Evolutionary conservation across 495 filamentous ascomycete genomes (phyloP).

Genomic region (Penicillium robsamsonii): DNA sequence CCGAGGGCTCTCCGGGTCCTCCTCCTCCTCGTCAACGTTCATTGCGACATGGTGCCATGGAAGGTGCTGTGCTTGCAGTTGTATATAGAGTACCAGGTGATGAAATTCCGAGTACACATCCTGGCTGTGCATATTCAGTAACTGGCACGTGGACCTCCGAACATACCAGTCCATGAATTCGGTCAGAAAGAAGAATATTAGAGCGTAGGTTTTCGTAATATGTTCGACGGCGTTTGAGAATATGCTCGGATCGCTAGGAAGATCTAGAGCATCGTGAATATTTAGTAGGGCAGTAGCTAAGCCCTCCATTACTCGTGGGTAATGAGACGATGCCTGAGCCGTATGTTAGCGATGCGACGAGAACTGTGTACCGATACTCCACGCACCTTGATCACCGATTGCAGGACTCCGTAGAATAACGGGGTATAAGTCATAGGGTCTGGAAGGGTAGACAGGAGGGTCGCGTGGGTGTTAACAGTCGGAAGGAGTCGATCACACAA

Average conservation of each 20-base stretch:
- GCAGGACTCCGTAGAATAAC: constrained; percentile 46
- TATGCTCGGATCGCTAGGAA: constrained; percentile 19
- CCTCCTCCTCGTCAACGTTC: constrained; percentile 33
- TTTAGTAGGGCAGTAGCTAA: constrained; percentile 41
- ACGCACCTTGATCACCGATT: constrained; percentile 47
- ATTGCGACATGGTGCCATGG: constrained; percentile 22
- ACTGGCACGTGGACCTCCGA: constrained; percentile 38
- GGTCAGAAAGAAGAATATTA: constrained; percentile 47
- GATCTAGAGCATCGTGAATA: constrained; percentile 40
- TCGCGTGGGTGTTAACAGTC: constrained; percentile 38
- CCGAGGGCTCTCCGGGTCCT: constrained; percentile 24
- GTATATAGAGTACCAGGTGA: constrained; percentile 41
- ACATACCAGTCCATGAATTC: constrained; percentile 51
- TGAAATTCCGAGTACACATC: constrained; percentile 44
- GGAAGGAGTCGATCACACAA: constrained; percentile 39
- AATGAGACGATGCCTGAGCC: constrained; percentile 43
- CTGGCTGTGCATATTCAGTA: constrained; percentile 47
- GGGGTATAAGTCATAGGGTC: constrained; percentile 37
- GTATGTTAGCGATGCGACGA: constrained; percentile 1
- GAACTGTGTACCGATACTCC: not conserved
- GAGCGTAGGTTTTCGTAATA: constrained; percentile 43
- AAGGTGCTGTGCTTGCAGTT: constrained; percentile 27
- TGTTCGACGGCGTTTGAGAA: constrained; percentile 25
- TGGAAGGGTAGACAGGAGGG: constrained; percentile 37
- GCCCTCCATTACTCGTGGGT: constrained; percentile 45